Evolutionary conservation across 164 flowering plant species (phyloP).

Genomic region (Berberis thunbergii): DNA sequence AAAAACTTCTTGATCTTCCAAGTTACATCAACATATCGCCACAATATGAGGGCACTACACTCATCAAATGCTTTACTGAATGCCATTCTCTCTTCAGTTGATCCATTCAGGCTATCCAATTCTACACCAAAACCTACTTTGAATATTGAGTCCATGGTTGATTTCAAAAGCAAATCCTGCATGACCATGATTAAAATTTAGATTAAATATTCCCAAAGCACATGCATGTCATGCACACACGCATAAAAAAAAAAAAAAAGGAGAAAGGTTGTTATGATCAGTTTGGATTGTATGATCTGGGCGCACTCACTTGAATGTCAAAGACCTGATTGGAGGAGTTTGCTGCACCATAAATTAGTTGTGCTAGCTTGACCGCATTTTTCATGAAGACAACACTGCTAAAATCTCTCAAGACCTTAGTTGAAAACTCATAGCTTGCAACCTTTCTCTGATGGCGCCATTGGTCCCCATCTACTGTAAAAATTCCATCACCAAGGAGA

Average conservation of each 20-base stretch:
- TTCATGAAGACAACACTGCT: conserved; percentile 38
- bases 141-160: conserved; percentile 68
- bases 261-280: not conserved
- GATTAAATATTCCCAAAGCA: not conserved
- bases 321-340: not conserved
- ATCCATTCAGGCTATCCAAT: not conserved
- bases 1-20: conserved; percentile 1
- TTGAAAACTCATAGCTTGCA: conserved; percentile 49
- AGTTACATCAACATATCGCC: conserved; percentile 1
- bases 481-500: conserved; percentile 54
- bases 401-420: conserved; percentile 41
- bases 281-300: not conserved
- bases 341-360: not conserved
- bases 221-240: not conserved
- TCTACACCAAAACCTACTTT: conserved; percentile 30
- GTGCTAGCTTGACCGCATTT: not conserved
- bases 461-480: conserved; percentile 50
- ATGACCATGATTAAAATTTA: not conserved
- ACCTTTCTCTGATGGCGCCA: conserved; percentile 58
- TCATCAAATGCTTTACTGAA: not conserved
- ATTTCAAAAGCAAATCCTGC: conserved; percentile 63
- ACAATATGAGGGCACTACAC: not conserved
- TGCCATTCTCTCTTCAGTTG: not conserved
- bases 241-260: not conserved
- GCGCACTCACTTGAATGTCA: not conserved